Evolutionary conservation across 2,329 filamentous ascomycete species (phyloP).

Genomic region (Cucurbitaria berberidis): DNA sequence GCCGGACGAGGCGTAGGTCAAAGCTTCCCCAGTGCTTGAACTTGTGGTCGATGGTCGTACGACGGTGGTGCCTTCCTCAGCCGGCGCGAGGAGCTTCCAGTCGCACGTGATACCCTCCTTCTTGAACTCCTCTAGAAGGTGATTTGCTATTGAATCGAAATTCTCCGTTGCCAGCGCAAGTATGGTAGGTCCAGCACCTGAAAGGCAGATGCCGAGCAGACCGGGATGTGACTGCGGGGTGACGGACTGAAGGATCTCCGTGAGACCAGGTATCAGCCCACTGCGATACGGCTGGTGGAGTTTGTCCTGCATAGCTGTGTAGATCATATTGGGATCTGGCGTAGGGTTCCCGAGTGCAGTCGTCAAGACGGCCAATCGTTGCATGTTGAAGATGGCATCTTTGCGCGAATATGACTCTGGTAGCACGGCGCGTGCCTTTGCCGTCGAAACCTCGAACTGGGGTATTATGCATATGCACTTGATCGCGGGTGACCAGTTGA

Average conservation of each 20-base stretch:
- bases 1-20: slow-evolving; percentile 93
- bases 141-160: slow-evolving; percentile 83
- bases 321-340: slow-evolving; percentile 91
- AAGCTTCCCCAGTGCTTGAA: slow-evolving; percentile 34
- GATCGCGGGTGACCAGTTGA: slow-evolving; percentile 91
- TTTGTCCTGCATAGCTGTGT: slow-evolving; percentile 98
- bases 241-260: slow-evolving; percentile 89
- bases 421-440: slow-evolving; percentile 84
- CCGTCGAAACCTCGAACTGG: slow-evolving; percentile 93
- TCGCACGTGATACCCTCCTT: slow-evolving; percentile 75
- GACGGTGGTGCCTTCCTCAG: slow-evolving; percentile 68
- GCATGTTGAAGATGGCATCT: slow-evolving; percentile 95
- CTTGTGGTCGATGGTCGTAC: slow-evolving; percentile 24
- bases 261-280: slow-evolving; percentile 86
- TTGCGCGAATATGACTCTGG: slow-evolving; percentile 78
- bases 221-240: slow-evolving; percentile 86
- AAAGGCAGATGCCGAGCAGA: slow-evolving; percentile 91
- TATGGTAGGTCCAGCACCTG: slow-evolving; percentile 93
- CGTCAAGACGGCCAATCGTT: slow-evolving; percentile 88
- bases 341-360: slow-evolving; percentile 88
- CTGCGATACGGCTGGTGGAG: slow-evolving; percentile 96
- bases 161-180: slow-evolving; percentile 88
- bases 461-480: slow-evolving; percentile 97
- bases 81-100: slow-evolving; percentile 89
- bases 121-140: slow-evolving; percentile 77